Conservation (phyloP, 306 rosid genomes). For the Malus asiatica region DNA sequence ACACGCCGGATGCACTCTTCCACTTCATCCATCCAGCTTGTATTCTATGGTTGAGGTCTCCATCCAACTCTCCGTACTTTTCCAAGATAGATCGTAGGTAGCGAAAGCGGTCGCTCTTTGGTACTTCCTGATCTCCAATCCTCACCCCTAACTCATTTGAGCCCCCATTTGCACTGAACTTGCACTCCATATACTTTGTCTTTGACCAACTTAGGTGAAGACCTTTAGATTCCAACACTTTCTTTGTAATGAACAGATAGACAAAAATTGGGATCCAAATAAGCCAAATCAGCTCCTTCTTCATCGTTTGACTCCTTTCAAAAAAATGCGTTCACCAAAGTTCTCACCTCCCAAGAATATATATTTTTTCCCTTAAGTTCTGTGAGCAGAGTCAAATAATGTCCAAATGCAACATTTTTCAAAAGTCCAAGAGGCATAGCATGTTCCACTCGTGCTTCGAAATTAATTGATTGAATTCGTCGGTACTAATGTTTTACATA, state of each 20-base stretch:
- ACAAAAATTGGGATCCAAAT: not conserved
- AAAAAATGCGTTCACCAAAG: not conserved
- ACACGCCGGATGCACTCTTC: too few relatives aligned
- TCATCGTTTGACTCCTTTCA: not conserved
- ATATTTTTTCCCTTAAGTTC: not conserved
- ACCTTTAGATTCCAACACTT: not conserved
- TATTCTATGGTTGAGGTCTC: too few relatives aligned
- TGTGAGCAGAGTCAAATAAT: not conserved
- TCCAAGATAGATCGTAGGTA: too few relatives aligned
- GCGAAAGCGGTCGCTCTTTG: too few relatives aligned
- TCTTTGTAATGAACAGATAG: not conserved
- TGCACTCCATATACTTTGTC: too few relatives aligned
- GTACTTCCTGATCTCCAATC: too few relatives aligned
- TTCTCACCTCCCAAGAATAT: not conserved
- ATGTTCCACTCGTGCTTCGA: not conserved
- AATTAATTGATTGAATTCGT: not conserved
- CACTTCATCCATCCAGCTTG: too few relatives aligned
- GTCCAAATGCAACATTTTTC: too few relatives aligned
- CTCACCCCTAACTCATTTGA: too few relatives aligned
- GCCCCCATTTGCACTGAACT: too few relatives aligned
- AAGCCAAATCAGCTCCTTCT: not conserved
- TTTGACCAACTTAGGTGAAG: too few relatives aligned
- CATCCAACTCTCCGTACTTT: too few relatives aligned
- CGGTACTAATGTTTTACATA: not conserved
- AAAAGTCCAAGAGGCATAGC: not conserved